Percentiles rank a stretch among this genome's conserved stretches.
Conservation (phyloP, 805 yeast genomes). For the Teunomyces cretensis region DNA sequence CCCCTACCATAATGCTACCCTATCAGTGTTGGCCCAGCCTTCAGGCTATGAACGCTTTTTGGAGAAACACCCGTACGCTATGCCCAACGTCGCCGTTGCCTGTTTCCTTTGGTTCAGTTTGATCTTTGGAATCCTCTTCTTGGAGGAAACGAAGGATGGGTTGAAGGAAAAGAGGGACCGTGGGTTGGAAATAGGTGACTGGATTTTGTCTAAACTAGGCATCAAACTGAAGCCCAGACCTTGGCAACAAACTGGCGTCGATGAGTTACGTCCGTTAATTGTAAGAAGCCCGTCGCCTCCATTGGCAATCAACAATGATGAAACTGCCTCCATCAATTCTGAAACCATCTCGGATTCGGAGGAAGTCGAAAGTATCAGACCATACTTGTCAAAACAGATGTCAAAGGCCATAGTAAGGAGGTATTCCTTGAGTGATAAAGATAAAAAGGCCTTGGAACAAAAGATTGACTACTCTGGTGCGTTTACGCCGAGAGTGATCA, state of each 20-base stretch:
- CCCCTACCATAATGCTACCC: slow-evolving; percentile 13
- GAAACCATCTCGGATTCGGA: slow-evolving; percentile 6
- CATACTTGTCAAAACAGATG: slow-evolving; percentile 14
- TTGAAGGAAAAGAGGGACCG: slow-evolving; percentile 23
- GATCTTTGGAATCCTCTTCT: slow-evolving; percentile 31
- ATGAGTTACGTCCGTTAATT: not conserved
- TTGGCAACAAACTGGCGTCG: slow-evolving; percentile 20
- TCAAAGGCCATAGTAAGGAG: slow-evolving; percentile 22
- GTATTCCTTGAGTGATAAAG: slow-evolving; percentile 12
- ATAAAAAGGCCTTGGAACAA: slow-evolving; percentile 3
- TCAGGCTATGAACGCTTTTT: slow-evolving; percentile 26
- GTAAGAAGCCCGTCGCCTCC: not conserved
- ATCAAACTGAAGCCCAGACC: slow-evolving; percentile 25
- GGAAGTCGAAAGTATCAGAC: slow-evolving; percentile 10
- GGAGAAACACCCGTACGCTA: slow-evolving; percentile 35
- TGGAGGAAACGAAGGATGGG: slow-evolving; percentile 37
- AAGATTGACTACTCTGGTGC: slow-evolving; percentile 12
- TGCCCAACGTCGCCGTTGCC: slow-evolving; percentile 37
- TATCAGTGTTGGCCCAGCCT: slow-evolving; percentile 1
- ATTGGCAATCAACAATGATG: slow-evolving; percentile 1
- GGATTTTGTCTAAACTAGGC: slow-evolving; percentile 25
- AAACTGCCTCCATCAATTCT: slow-evolving; percentile 4
- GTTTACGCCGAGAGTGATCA: slow-evolving; percentile 31
- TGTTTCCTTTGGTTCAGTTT: slow-evolving; percentile 24
- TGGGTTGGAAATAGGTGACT: slow-evolving; percentile 41